Conservation (phyloP, 2,329 filamentous ascomycete species). For the Helotiales sp. region DNA sequence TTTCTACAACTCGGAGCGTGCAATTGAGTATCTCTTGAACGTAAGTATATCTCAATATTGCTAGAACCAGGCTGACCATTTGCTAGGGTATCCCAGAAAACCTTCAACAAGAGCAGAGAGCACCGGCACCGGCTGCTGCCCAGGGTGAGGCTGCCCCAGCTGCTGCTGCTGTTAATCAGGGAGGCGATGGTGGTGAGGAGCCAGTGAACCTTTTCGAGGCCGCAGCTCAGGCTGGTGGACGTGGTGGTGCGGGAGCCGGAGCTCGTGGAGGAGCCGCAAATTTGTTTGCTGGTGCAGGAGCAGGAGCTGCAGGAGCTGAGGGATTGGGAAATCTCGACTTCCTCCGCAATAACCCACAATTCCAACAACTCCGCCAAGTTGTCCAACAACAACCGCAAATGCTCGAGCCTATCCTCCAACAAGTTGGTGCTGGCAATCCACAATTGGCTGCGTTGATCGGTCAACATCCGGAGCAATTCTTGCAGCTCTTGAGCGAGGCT, state of each 20-base stretch:
- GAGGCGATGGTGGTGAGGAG: slow-evolving; percentile 64
- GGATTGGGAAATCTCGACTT: slow-evolving; percentile 85
- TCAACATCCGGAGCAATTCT: slow-evolving; percentile 89
- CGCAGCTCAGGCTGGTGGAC: slow-evolving; percentile 67
- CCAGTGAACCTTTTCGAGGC: slow-evolving; percentile 91
- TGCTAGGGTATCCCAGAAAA: slow-evolving; percentile 86
- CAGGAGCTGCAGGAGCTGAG: slow-evolving; percentile 47
- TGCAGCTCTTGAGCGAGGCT: slow-evolving; percentile 88
- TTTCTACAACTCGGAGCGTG: slow-evolving; percentile 95
- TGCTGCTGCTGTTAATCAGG: slow-evolving; percentile 42
- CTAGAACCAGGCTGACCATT: slow-evolving; percentile 23
- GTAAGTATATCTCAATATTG: slow-evolving; percentile 55
- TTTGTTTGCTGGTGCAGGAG: slow-evolving; percentile 46
- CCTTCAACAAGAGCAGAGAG: slow-evolving; percentile 72
- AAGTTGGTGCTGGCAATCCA: slow-evolving; percentile 93
- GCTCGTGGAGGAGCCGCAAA: slow-evolving; percentile 11
- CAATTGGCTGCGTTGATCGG: slow-evolving; percentile 92
- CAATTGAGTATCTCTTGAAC: slow-evolving; percentile 92
- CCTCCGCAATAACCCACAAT: slow-evolving; percentile 92
- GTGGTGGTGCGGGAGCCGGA: slow-evolving; percentile 45
- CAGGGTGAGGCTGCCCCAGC: slow-evolving; percentile 48
- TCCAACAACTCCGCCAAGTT: slow-evolving; percentile 95
- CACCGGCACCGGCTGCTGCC: slow-evolving; percentile 50
- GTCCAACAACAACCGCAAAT: slow-evolving; percentile 98
- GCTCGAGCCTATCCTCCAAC: slow-evolving; percentile 97